Percentiles rank a stretch among this genome's conserved stretches.
These are phyloP conservation scores for Emericellopsis terricola DNA, from an alignment of 495 filamentous ascomycete genomes.

Conservation along the genomic window DNA sequence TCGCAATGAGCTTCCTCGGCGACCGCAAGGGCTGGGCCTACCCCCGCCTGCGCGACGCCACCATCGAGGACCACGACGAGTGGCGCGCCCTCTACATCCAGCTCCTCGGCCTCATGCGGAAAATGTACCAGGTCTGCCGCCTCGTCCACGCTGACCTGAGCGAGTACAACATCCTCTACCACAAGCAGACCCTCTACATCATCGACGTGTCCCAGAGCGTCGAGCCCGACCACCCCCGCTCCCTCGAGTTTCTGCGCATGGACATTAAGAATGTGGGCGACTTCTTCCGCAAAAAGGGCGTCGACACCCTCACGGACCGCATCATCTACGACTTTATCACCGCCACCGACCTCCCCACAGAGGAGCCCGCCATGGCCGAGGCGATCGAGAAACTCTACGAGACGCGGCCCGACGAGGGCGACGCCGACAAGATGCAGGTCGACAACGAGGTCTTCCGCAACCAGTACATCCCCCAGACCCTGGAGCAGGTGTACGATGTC, in stretches of 20 bases:
- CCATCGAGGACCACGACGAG: conserved; percentile 25
- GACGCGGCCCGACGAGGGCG: conserved; percentile 20
- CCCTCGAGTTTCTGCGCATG: conserved; percentile 85
- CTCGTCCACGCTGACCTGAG: conserved; percentile 92
- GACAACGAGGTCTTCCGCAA: conserved; percentile 87
- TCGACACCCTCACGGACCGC: conserved; percentile 58
- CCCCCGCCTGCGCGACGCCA: conserved; percentile 48
- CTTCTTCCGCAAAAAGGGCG: conserved; percentile 74
- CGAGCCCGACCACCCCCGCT: conserved; percentile 86
- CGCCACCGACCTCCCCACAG: conserved; percentile 27
- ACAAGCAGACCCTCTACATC: conserved; percentile 67
- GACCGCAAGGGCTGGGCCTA: conserved; percentile 73
- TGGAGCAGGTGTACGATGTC: conserved; percentile 90
- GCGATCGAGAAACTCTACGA: conserved; percentile 29
- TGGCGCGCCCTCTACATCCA: conserved; percentile 70
- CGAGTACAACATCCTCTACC: conserved; percentile 92
- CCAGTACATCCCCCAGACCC: conserved; percentile 83
- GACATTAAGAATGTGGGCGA: conserved; percentile 91
- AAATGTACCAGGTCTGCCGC: conserved; percentile 74
- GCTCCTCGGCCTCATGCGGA: conserved; percentile 72
- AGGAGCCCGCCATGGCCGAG: conserved; percentile 24
- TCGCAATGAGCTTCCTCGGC: conserved; percentile 86
- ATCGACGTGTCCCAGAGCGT: conserved; percentile 97
- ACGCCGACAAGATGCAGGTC: conserved; percentile 37
- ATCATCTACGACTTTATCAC: conserved; percentile 67